Evolutionary conservation across 331 rosid genomes (phyloP), one percentile per base, ranked within the genome.

Genomic region (Cydonia oblonga): DNA sequence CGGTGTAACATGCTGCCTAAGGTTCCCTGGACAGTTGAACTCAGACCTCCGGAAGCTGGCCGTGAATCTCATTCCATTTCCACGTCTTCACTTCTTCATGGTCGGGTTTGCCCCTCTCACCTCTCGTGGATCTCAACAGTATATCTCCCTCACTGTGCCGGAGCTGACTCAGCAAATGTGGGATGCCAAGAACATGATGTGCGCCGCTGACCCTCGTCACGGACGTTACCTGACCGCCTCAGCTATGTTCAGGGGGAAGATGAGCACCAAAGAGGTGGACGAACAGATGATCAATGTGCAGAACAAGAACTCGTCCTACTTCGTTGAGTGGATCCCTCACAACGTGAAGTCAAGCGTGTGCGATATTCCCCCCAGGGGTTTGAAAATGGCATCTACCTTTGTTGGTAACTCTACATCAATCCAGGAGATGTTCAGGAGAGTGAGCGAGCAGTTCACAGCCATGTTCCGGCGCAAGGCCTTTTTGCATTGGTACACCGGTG

Each of bases 341-440:
- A 90, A 90, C 38, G 96, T 90, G 81, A 90, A 90, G 82, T 90
- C 96, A n/a, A 88, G 93, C 64, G 96, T 90, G 56, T 90, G 96
- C 38, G 96, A 90, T 68, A 86, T 90, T 69, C 88, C 96, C 38
- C 96, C 96, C 14, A 79, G 20, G 80, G 88, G 86, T 67, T 76
- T 90, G 74, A 88, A 81, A 78, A 90, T 90, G 93, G 89, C 96
- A 0, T 88, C 96, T 8, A 90, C 96, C 22, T 90, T 90, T 66
- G 75, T 90, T 60, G 96, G 96, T 29, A 90, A 90, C 84, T 90
- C 96, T 1, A 90, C 96, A 25, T 88, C 96, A 65, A 90, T 90
- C 80, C 96, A 90, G 76, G 96, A 90, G 86, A 90, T 90, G 96
- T 90, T 90, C 79, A 86, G 96, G 85, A 86, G 96, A 68, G 96